Base-by-base conservation (phyloP, 1,284 basidiomycete species). In the Leccinum fallax region DNA sequence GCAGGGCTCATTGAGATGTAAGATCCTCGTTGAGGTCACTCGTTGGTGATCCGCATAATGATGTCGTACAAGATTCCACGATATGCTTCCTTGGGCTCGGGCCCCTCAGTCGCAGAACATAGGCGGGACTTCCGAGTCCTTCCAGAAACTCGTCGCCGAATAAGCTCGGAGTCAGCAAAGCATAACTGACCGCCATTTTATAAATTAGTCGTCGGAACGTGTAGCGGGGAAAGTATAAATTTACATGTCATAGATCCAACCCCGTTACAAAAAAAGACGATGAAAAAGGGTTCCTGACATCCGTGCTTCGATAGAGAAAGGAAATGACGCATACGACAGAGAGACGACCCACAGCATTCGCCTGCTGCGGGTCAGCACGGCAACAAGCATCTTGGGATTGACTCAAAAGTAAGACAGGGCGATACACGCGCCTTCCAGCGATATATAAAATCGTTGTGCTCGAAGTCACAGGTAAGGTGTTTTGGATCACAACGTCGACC, bases 251-350 rank as follows among this genome's bases (percentile, higher is more conserved):
- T 34, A 59, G 56, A 63, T 63, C 19, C 48, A 34, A 52, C 15
- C 60, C 60, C 56, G 61, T 59, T 65, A 67, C 66, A 60, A 32
- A 53, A 59, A 51, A 30, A 46, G 52, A 55, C 49, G 51, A 38
- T 32, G 48, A 48, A 24, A 46, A 55, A 43, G 24, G 1, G 13
- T 60, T 57, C 46, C 32, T 8, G 24, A 49, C 19, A 59, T 63
- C 48, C 57, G n/a, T 65, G 21, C 54, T 52, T 55, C 46, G 49
- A 61, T 51, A 60, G 46, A 43, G 56, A 61, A 57, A 61, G 58
- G 5, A 46, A 46, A 46, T 46, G 19, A 46, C n/a, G 43, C 43
- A 46, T 46, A 30, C 49, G 46, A 36, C 32, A 57, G 55, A 26
- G 32, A 52, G 26, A 57, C 48, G 46, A 55, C 49, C 57, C 36